A percentile compares a stretch with the other conserved stretches of the same genome.
Conservation (phyloP, 2,329 filamentous ascomycete genomes). For the Colletotrichum lentis region DNA sequence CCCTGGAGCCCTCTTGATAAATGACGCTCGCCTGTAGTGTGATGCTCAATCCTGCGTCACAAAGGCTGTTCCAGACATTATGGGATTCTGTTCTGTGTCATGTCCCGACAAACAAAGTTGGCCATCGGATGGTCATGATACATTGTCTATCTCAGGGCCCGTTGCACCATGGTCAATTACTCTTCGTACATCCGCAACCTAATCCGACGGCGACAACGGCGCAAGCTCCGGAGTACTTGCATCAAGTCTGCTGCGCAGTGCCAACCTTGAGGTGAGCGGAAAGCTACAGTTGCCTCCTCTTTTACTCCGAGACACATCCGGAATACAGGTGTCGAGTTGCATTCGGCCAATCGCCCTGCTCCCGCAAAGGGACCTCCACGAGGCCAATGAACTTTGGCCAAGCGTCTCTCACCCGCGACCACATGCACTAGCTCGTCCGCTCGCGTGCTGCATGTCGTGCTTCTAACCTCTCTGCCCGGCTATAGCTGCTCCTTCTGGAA, state of each 20-base stretch:
- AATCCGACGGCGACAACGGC: conserved; percentile 24
- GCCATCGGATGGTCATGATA: conserved; percentile 25
- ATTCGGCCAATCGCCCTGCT: conserved; percentile 3
- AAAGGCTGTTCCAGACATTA: conserved; percentile 12
- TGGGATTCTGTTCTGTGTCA: conserved; percentile 18
- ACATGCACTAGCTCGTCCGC: conserved; percentile 19
- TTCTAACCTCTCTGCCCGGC: conserved; percentile 14
- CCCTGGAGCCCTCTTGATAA: background rate
- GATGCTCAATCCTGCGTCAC: background rate
- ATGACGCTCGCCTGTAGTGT: background rate
- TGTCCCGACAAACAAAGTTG: conserved; percentile 26
- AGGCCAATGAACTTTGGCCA: conserved; percentile 21
- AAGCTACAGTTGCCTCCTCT: background rate
- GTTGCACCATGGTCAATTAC: conserved; percentile 21
- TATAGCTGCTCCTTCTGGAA: conserved; percentile 12
- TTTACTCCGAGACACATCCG: background rate
- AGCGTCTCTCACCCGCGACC: conserved; percentile 14
- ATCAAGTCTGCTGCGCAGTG: background rate
- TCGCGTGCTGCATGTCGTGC: conserved; percentile 22
- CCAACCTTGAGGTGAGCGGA: background rate
- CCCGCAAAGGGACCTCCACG: background rate
- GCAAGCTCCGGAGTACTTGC: background rate
- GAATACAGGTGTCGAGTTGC: conserved; percentile 10
- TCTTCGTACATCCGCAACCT: conserved; percentile 12
- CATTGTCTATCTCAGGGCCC: conserved; percentile 13